Percentiles rank a stretch among this genome's conserved stretches.
These are phyloP conservation scores for Blastobotrys persicus DNA, from an alignment of 1,139 yeast species.

Conservation along the genomic window DNA sequence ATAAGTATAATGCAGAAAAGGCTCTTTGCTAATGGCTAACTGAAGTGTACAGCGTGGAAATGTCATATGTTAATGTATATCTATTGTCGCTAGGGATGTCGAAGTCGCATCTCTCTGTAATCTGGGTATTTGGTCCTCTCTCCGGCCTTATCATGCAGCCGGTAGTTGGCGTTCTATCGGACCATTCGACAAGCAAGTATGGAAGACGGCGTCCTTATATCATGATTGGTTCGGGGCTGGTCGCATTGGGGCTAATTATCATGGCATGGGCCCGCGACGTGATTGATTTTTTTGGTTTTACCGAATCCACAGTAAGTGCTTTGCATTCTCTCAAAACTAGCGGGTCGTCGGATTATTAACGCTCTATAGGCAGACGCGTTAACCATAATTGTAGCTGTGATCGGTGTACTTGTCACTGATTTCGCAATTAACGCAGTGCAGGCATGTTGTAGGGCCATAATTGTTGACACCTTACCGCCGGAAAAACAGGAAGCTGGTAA, in stretches of 20 bases:
- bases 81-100: constrained; percentile 53
- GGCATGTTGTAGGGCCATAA: constrained; percentile 58
- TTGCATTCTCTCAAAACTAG: too few relatives aligned
- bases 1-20: background rate
- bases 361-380: background rate
- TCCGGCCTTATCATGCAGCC: constrained; percentile 63
- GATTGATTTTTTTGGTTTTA: constrained; percentile 17
- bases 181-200: constrained; percentile 43
- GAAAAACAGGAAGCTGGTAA: constrained; percentile 56
- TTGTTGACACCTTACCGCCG: constrained; percentile 55
- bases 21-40: background rate
- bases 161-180: constrained; percentile 54
- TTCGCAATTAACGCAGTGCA: constrained; percentile 58
- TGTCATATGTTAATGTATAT: constrained; percentile 40
- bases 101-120: constrained; percentile 50
- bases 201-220: constrained; percentile 59
- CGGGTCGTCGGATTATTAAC: background rate
- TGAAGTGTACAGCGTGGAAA: constrained; percentile 36
- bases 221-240: constrained; percentile 49
- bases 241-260: constrained; percentile 44
- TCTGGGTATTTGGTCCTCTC: constrained; percentile 64
- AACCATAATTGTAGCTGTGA: constrained; percentile 46
- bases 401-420: constrained; percentile 52
- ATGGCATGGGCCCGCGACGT: constrained; percentile 50
- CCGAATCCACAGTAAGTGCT: constrained; percentile 10